A percentile compares a stretch with the other conserved stretches of the same genome.
phyloP scores from a whole-genome alignment of 139 green algal genomes.

The Astrephomene gubernaculifera region DNA sequence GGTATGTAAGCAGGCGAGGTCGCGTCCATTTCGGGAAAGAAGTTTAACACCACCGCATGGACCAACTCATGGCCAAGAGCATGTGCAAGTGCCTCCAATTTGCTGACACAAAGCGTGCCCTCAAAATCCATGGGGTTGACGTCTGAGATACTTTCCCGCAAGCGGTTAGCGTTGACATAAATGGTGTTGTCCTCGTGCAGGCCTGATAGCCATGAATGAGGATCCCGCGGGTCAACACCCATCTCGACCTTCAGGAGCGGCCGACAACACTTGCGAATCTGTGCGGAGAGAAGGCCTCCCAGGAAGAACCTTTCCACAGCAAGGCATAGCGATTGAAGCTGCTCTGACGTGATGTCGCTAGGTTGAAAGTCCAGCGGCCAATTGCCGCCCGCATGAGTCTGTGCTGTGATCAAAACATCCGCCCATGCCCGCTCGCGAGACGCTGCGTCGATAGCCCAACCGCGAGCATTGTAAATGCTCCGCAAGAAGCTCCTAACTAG shows the following conservation, averaged over 20 bases:
- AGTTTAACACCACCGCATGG: slow-evolving; percentile 42
- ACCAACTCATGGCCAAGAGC: slow-evolving; percentile 39
- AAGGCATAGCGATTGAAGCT: background rate
- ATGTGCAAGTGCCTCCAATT: slow-evolving; percentile 43
- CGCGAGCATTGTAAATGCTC: slow-evolving; percentile 9
- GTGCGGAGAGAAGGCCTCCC: background rate
- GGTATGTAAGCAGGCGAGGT: slow-evolving; percentile 17
- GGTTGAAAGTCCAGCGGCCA: slow-evolving; percentile 12
- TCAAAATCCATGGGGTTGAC: slow-evolving; percentile 35
- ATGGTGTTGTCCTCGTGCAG: slow-evolving; percentile 35
- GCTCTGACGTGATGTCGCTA: background rate
- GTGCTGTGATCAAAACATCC: background rate
- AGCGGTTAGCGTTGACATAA: slow-evolving; percentile 20
- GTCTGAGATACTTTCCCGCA: background rate
- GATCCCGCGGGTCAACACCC: background rate
- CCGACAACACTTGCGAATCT: background rate
- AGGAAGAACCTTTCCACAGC: background rate
- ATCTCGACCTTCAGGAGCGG: background rate
- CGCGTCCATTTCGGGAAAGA: slow-evolving; percentile 39
- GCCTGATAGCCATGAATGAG: slow-evolving; percentile 21
- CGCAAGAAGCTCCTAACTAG: background rate
- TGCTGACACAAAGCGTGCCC: slow-evolving; percentile 16
- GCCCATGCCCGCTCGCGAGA: background rate
- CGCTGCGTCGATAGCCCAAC: background rate
- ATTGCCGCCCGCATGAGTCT: background rate